phyloP scores from a whole-genome alignment of 345 rosid genomes.

The Trapa bicornis region DNA sequence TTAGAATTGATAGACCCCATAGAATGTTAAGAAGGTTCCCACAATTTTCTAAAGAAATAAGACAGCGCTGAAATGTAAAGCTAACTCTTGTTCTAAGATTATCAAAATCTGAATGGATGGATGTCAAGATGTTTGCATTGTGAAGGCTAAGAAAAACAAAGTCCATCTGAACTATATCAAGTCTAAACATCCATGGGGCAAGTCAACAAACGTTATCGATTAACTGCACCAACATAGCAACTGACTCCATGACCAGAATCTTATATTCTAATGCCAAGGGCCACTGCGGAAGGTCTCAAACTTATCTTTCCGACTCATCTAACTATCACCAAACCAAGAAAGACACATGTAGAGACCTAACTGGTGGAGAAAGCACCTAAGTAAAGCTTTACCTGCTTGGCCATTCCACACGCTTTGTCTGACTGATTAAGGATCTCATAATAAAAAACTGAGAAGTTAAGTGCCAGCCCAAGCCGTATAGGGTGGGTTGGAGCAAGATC shows the following conservation, averaged over 20 bases:
- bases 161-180: background rate
- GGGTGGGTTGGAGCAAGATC: conserved; percentile 90
- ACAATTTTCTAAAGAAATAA: background rate
- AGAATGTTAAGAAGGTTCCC: background rate
- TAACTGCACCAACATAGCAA: background rate
- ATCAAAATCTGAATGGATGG: background rate
- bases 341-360: background rate
- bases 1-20: background rate
- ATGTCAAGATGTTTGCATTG: background rate
- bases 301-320: conserved; percentile 1
- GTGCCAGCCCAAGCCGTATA: conserved; percentile 77
- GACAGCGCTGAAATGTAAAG: background rate
- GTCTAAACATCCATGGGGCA: background rate
- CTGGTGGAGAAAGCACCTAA: background rate
- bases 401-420: conserved; percentile 83
- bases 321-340: background rate
- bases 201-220: background rate
- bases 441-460: conserved; percentile 85
- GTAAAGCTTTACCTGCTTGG: conserved; percentile 51
- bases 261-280: background rate
- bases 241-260: background rate
- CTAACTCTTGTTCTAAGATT: background rate
- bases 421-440: conserved; percentile 86
- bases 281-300: background rate
- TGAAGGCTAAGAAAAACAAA: background rate